These are phyloP conservation scores for Castanopsis chinensis DNA, from an alignment of 306 rosid genomes.

Conservation along the genomic window DNA sequence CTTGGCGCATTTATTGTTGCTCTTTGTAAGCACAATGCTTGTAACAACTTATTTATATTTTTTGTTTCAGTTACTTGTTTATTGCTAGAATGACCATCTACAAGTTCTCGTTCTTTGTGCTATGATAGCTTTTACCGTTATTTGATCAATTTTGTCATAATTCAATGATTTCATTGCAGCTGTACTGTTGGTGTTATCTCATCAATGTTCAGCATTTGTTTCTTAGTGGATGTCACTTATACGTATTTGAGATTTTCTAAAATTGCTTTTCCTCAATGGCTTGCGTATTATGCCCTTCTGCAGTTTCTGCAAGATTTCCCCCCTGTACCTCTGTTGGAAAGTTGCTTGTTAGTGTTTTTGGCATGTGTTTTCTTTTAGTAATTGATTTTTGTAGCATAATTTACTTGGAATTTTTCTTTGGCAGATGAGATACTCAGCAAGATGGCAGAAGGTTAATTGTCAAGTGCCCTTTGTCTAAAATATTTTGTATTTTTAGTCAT, in stretches of 20 bases:
- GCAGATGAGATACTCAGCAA: slow-evolving; percentile 91
- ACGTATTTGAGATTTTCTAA: not conserved
- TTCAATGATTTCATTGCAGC: too few relatives aligned
- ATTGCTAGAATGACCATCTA: not conserved
- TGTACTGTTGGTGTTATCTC: too few relatives aligned
- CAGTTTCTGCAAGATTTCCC: not conserved
- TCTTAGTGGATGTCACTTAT: not conserved
- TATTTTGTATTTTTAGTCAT: slow-evolving; percentile 67
- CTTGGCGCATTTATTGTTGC: not conserved
- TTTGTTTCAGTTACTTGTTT: not conserved
- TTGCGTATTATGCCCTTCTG: not conserved
- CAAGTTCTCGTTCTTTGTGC: too few relatives aligned
- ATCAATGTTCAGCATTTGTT: too few relatives aligned
- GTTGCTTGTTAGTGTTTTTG: not conserved
- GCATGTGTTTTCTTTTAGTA: not conserved
- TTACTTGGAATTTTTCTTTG: not conserved
- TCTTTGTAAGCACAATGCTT: not conserved
- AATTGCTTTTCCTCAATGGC: not conserved
- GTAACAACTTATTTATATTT: not conserved
- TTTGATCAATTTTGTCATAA: too few relatives aligned
- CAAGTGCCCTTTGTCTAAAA: slow-evolving; percentile 77
- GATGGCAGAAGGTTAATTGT: slow-evolving; percentile 99
- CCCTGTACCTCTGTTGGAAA: not conserved
- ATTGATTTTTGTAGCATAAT: not conserved
- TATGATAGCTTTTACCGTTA: too few relatives aligned